Evolutionary conservation across 805 yeast genomes (phyloP), one percentile per base, ranked within the genome.

Genomic region (Ogataea minuta): DNA sequence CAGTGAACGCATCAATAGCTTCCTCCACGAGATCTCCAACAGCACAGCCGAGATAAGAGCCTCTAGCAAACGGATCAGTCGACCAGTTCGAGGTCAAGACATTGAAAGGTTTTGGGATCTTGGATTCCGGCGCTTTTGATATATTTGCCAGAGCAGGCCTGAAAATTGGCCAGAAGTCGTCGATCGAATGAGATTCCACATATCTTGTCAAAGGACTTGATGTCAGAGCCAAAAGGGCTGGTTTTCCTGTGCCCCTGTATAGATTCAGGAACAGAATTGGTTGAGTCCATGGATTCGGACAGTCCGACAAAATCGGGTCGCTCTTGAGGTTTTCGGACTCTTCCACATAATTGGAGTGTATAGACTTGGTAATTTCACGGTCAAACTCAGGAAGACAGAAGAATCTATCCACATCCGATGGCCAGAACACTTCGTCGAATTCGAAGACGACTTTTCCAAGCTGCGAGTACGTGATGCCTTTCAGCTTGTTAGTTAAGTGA

Each of bases 201-300:
- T 61, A 74, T 6, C 71, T 62, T 0, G 82, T 74, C 23, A 72
- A 57, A 2, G 81, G 81, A 2, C 71, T 57, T 32, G 76, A 77
- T 7, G 70, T 68, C 15, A 76, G 59, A 8, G 72, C 62, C n/a
- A 69, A 59, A 39, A 76, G 56, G 27, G 68, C 55, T 19, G 74
- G 72, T 31, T 63, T 60, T 2, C 54, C 51, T 3, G 58, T 49
- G 6, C 55, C 43, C 19, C 57, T 48, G 23, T 57, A 49, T 9
- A 62, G 24, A 36, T 64, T 64, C 44, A 57, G 44, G 36, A 62
- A 56, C 21, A 61, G 33, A 8, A 63, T 47, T 1, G 65, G 62
- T 26, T 47, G 51, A 2, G 52, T 46, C 53, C 61, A 55, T 8
- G 56, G 43, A 16, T 46, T 34, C 4, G 65, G 61, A 4, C 24